Conservation (phyloP, 345 rosid genomes). For the Fremontodendron californicum region DNA sequence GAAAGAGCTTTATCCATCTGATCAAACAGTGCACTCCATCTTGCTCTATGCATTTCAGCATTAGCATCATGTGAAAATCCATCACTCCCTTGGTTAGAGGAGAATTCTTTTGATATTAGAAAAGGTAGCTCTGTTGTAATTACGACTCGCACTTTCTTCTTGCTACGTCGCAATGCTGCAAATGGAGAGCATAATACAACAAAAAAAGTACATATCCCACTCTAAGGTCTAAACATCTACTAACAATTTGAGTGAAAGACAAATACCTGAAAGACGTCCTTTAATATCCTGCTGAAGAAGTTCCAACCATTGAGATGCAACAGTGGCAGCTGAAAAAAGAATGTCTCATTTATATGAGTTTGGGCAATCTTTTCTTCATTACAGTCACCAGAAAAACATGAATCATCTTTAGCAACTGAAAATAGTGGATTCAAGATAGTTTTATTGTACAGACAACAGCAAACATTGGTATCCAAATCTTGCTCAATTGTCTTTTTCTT, state of each 20-base stretch:
- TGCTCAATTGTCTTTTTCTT: neutral
- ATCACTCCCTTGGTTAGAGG: slow-evolving; percentile 41
- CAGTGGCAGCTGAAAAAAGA: slow-evolving; percentile 71
- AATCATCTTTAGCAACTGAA: slow-evolving; percentile 11
- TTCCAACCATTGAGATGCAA: slow-evolving; percentile 93
- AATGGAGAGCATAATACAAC: slow-evolving; percentile 18
- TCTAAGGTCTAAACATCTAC: slow-evolving; percentile 43
- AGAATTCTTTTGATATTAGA: slow-evolving; percentile 67
- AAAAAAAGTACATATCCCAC: neutral
- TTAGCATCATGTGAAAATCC: slow-evolving; percentile 30
- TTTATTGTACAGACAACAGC: neutral
- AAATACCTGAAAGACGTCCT: slow-evolving; percentile 80
- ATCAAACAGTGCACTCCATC: slow-evolving; percentile 48
- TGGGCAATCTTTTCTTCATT: slow-evolving; percentile 23
- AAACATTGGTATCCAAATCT: neutral
- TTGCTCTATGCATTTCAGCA: slow-evolving; percentile 48
- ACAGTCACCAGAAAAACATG: slow-evolving; percentile 19
- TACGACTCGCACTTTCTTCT: slow-evolving; percentile 76
- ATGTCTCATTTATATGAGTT: slow-evolving; percentile 22
- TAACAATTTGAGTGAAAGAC: slow-evolving; percentile 1
- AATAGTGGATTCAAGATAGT: neutral
- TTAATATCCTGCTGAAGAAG: slow-evolving; percentile 90
- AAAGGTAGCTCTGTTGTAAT: slow-evolving; percentile 72
- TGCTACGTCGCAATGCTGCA: slow-evolving; percentile 86
- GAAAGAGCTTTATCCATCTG: slow-evolving; percentile 68